phyloP scores from a whole-genome alignment of 805 yeast genomes.

The Kodamaea hsintzibuensis region DNA sequence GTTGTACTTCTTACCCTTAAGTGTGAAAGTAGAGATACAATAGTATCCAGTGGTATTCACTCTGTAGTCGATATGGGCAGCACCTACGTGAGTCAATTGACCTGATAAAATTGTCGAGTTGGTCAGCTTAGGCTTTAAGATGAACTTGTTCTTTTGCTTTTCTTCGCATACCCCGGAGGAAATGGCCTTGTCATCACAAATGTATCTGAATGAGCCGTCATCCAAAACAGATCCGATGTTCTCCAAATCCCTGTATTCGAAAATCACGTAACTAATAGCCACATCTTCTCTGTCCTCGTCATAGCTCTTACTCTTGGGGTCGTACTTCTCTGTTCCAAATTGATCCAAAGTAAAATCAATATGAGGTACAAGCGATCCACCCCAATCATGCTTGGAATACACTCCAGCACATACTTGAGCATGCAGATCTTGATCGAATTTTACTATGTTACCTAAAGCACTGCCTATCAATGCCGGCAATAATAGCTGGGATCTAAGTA shows the following conservation, averaged over 20 bases:
- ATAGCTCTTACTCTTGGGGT: constrained; percentile 21
- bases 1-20: constrained; percentile 47
- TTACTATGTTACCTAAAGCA: constrained; percentile 44
- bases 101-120: constrained; percentile 59
- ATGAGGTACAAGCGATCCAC: constrained; percentile 69
- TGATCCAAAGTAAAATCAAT: constrained; percentile 31
- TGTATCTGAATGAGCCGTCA: constrained; percentile 52
- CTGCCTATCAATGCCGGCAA: neutral
- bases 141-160: constrained; percentile 59
- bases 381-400: constrained; percentile 85
- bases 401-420: constrained; percentile 86
- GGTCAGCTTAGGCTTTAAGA: constrained; percentile 49
- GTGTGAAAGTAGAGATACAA: constrained; percentile 75
- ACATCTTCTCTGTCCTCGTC: constrained; percentile 35
- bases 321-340: constrained; percentile 29
- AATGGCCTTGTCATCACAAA: constrained; percentile 77
- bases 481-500: neutral
- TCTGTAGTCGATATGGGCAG: constrained; percentile 60
- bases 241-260: constrained; percentile 78
- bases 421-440: constrained; percentile 44
- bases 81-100: constrained; percentile 56
- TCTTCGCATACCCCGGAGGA: constrained; percentile 51
- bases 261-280: constrained; percentile 66
- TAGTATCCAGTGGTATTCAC: constrained; percentile 84
- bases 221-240: constrained; percentile 57